phyloP scores from a whole-genome alignment of 805 yeast genomes.

The Wickerhamiella australiensis region DNA sequence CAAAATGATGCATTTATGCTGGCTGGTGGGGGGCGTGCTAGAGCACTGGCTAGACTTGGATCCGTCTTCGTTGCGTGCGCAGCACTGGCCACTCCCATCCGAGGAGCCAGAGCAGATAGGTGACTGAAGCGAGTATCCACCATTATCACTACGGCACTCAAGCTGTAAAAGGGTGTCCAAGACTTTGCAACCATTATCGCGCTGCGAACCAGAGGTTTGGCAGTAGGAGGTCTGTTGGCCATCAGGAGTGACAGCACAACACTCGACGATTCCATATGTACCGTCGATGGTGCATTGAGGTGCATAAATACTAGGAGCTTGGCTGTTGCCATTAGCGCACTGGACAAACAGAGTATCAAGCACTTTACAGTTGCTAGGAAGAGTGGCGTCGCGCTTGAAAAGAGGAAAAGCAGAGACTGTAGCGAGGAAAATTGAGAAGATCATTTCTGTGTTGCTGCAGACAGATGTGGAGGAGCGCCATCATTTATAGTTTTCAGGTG shows the following conservation, averaged over 20 bases:
- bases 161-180: not conserved
- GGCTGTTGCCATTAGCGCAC: not conserved
- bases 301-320: not conserved
- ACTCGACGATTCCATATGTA: not conserved
- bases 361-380: constrained; percentile 5
- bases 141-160: not conserved
- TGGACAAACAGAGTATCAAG: constrained; percentile 2
- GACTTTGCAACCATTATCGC: not conserved
- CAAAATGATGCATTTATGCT: not conserved
- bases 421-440: constrained; percentile 4
- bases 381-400: not conserved
- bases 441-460: not conserved
- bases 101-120: constrained; percentile 1
- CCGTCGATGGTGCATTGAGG: not conserved
- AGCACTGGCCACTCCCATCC: constrained; percentile 6
- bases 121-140: not conserved
- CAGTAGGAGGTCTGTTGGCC: constrained; percentile 6
- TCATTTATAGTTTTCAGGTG: not conserved
- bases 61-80: constrained; percentile 8
- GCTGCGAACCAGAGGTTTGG: not conserved
- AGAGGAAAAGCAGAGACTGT: constrained; percentile 1
- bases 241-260: constrained; percentile 6
- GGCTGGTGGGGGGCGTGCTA: not conserved
- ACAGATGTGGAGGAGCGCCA: not conserved
- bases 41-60: not conserved